Conservation (phyloP, 768 basidiomycete species). For the Daedaleopsis sinensis region DNA sequence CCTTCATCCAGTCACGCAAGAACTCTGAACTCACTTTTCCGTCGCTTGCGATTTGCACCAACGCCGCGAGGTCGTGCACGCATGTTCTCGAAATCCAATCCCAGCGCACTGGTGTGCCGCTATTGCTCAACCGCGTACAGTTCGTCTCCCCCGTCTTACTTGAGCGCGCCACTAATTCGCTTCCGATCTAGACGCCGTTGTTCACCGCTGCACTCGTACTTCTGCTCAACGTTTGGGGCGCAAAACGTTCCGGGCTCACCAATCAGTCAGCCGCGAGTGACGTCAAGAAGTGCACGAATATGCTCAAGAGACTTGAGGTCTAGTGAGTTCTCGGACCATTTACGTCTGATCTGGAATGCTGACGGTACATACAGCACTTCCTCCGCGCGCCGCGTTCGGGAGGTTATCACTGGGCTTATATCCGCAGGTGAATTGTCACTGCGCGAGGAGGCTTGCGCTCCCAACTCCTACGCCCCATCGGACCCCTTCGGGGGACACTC, state of each 20-base stretch:
- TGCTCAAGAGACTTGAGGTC: constrained; percentile 19
- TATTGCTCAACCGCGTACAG: constrained; percentile 11
- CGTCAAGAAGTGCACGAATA: constrained; percentile 43
- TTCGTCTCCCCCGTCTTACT: neutral
- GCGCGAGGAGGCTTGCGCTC: neutral
- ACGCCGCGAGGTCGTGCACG: constrained; percentile 75
- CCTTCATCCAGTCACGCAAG: constrained; percentile 71
- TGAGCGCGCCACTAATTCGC: neutral
- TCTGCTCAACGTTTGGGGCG: constrained; percentile 54
- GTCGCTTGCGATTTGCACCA: constrained; percentile 82
- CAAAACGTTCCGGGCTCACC: constrained; percentile 37
- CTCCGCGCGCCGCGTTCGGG: constrained; percentile 3
- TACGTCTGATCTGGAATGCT: neutral
- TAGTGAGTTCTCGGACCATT: constrained; percentile 7
- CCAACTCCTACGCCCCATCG: neutral
- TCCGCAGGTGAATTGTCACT: neutral
- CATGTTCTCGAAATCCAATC: constrained; percentile 66
- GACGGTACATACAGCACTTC: neutral
- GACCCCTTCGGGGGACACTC: neutral
- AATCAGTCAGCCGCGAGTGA: constrained; percentile 41
- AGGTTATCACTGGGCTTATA: neutral
- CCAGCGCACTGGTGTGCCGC: constrained; percentile 3
- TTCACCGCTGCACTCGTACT: constrained; percentile 50
- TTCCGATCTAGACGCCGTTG: constrained; percentile 27
- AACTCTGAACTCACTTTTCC: constrained; percentile 50